Evolutionary conservation across 169 alveolate species (phyloP).

Genomic region (Plasmodium yoelii): DNA sequence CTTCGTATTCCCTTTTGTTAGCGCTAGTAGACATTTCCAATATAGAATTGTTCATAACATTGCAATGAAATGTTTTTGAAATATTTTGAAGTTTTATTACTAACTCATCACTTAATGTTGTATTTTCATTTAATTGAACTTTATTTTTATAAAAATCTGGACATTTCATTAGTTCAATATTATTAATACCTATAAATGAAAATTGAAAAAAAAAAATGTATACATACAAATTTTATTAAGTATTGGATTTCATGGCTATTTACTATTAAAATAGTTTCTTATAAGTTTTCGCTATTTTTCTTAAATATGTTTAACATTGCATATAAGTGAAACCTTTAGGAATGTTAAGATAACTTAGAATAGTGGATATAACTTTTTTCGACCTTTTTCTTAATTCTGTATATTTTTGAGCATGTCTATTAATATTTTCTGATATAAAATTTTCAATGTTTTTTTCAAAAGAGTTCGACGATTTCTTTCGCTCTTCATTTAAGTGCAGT

Average conservation of each 20-base stretch:
- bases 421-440: slow-evolving; percentile 30
- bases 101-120: slow-evolving; percentile 20
- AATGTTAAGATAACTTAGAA: background rate
- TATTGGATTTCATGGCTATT: background rate
- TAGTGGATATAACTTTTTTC: slow-evolving; percentile 26
- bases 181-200: background rate
- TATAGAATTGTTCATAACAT: background rate
- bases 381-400: slow-evolving; percentile 40
- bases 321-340: background rate
- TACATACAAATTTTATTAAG: background rate
- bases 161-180: slow-evolving; percentile 35
- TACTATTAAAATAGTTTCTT: no score
- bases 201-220: background rate
- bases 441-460: slow-evolving; percentile 57
- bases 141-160: slow-evolving; percentile 36
- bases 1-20: background rate
- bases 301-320: background rate
- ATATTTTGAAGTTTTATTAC: slow-evolving; percentile 11
- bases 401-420: slow-evolving; percentile 19
- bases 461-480: slow-evolving; percentile 34
- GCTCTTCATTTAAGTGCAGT: slow-evolving; percentile 41
- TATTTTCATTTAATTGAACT: slow-evolving; percentile 15
- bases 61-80: slow-evolving; percentile 13
- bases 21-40: no score
- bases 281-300: background rate